These are phyloP conservation scores for Stemphylium lycopersici DNA, from an alignment of 2,329 filamentous ascomycete species.

Conservation along the genomic window DNA sequence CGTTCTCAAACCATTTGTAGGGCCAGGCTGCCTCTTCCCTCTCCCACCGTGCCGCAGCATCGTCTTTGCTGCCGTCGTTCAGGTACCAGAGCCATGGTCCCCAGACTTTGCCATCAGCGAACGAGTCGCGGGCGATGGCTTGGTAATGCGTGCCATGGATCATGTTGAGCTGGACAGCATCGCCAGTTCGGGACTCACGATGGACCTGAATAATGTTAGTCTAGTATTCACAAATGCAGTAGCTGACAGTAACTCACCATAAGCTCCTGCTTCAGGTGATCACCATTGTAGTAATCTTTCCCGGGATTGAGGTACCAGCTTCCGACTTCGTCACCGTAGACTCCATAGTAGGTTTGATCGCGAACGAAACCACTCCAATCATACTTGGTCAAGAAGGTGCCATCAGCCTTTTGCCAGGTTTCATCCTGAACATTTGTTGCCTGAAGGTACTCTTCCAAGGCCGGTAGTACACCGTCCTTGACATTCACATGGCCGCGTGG, in stretches of 20 bases:
- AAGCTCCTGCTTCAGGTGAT: constrained; percentile 61
- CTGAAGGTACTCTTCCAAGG: constrained; percentile 51
- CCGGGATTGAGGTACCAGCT: constrained; percentile 60
- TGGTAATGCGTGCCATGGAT: constrained; percentile 57
- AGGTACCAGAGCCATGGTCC: constrained; percentile 51
- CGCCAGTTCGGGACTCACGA: constrained; percentile 58
- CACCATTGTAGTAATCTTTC: constrained; percentile 60
- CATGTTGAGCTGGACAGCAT: constrained; percentile 61
- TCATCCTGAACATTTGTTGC: constrained; percentile 61
- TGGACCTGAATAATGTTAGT: constrained; percentile 46
- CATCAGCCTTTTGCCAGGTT: constrained; percentile 58
- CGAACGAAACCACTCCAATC: constrained; percentile 52
- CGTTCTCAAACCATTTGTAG: constrained; percentile 57
- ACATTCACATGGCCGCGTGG: constrained; percentile 54
- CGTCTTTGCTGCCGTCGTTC: constrained; percentile 56
- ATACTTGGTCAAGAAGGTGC: constrained; percentile 61
- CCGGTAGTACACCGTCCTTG: constrained; percentile 55
- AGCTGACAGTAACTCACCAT: constrained; percentile 42
- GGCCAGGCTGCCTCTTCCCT: constrained; percentile 56
- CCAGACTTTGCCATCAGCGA: constrained; percentile 47
- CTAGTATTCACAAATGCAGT: neutral
- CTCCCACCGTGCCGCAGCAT: constrained; percentile 50
- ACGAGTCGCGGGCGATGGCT: constrained; percentile 37
- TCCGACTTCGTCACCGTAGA: constrained; percentile 58
- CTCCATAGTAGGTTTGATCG: constrained; percentile 55